phyloP scores from a whole-genome alignment of 441 rosid genomes.

The Mallotus repandus region DNA sequence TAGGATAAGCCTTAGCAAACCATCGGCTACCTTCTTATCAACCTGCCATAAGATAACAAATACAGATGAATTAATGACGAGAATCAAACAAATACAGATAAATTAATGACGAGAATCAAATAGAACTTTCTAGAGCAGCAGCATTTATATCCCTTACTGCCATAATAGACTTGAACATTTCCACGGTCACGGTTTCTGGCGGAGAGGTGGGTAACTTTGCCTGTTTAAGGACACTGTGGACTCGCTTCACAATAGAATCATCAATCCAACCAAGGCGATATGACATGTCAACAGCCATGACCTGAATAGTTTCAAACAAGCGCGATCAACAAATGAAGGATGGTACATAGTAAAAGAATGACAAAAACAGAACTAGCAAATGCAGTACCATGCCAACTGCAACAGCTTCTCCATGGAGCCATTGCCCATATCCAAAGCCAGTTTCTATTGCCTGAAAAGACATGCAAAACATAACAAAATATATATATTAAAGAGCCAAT shows the following conservation, averaged over 20 bases:
- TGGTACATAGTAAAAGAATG: not conserved
- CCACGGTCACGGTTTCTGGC: slow-evolving; percentile 82
- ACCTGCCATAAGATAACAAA: slow-evolving; percentile 45
- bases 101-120: not conserved
- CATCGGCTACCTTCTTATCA: slow-evolving; percentile 98
- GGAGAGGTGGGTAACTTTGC: slow-evolving; percentile 79
- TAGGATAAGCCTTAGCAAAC: slow-evolving; percentile 86
- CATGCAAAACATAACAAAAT: not conserved
- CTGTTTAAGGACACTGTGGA: slow-evolving; percentile 51
- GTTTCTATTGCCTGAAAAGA: slow-evolving; percentile 85
- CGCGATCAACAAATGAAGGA: slow-evolving; percentile 8
- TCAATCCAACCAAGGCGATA: slow-evolving; percentile 98
- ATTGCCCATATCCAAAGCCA: slow-evolving; percentile 85
- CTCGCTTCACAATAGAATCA: slow-evolving; percentile 70
- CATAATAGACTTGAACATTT: slow-evolving; percentile 95
- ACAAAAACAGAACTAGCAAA: slow-evolving; percentile 1
- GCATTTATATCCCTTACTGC: slow-evolving; percentile 54
- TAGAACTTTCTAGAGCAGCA: slow-evolving; percentile 4
- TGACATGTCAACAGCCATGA: slow-evolving; percentile 97
- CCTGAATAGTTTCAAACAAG: slow-evolving; percentile 39
- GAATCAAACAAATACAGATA: not conserved
- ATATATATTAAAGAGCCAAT: not conserved
- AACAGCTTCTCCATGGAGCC: slow-evolving; percentile 99
- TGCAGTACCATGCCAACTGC: slow-evolving; percentile 82
- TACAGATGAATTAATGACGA: too few relatives aligned